Percentiles rank a stretch among this genome's conserved stretches.
Evolutionary conservation across 208 protist genomes (phyloP).

Genomic region (Leishmania braziliensis): DNA sequence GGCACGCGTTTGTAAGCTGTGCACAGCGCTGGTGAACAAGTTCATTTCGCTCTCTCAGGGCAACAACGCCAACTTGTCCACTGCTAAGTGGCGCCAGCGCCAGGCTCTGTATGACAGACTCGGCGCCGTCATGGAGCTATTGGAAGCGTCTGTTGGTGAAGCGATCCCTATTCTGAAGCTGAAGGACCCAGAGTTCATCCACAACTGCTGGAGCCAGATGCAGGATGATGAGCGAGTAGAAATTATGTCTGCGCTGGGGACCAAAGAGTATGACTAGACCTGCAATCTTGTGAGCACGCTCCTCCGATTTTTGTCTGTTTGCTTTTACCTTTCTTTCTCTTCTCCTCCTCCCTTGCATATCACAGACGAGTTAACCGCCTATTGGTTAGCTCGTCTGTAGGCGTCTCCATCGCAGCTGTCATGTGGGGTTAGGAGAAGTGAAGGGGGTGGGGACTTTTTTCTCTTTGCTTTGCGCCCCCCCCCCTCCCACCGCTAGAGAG

Average conservation of each 20-base stretch:
- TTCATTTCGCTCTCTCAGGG: slow-evolving; percentile 79
- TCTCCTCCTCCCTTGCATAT: background rate
- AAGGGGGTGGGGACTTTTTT: background rate
- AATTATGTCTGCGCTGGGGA: slow-evolving; percentile 73
- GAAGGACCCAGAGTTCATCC: slow-evolving; percentile 79
- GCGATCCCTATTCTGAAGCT: slow-evolving; percentile 84
- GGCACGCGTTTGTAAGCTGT: slow-evolving; percentile 87
- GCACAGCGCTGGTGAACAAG: slow-evolving; percentile 85
- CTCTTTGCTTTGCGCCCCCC: background rate
- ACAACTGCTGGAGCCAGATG: slow-evolving; percentile 80
- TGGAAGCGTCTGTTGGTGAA: slow-evolving; percentile 88
- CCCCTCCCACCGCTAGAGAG: background rate
- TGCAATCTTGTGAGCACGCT: background rate
- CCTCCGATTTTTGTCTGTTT: background rate
- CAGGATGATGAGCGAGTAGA: slow-evolving; percentile 86
- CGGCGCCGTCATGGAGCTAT: slow-evolving; percentile 85
- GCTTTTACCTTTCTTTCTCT: background rate
- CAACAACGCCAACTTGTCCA: slow-evolving; percentile 79
- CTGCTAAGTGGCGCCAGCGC: slow-evolving; percentile 85
- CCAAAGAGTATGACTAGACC: slow-evolving; percentile 26
- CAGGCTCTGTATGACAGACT: slow-evolving; percentile 81
- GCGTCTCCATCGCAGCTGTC: background rate
- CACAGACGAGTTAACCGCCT: background rate
- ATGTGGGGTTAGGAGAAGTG: background rate
- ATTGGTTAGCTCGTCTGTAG: background rate